Evolutionary conservation across 352 stramenopile species (phyloP).

Genomic region (Globisporangium sylvaticum): DNA sequence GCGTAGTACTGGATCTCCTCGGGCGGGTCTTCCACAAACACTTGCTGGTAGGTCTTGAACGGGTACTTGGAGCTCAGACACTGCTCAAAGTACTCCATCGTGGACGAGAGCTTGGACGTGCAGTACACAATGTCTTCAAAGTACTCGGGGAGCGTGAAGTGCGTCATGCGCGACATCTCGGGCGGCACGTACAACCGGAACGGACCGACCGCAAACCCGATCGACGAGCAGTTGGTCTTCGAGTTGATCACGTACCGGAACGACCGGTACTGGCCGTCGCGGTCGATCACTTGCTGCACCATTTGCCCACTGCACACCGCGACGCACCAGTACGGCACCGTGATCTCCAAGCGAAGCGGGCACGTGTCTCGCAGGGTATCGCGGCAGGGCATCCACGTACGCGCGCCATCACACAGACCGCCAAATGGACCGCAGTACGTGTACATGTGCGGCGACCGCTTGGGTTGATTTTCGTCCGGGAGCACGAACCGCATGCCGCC

Average conservation of each 20-base stretch:
- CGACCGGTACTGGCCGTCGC: conserved; percentile 51
- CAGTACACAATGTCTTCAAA: conserved; percentile 77
- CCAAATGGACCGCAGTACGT: conserved; percentile 81
- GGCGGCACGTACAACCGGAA: conserved; percentile 72
- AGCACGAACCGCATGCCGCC: conserved; percentile 72
- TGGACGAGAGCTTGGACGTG: conserved; percentile 65
- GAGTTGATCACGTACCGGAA: conserved; percentile 78
- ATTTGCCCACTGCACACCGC: conserved; percentile 81
- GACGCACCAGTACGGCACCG: conserved; percentile 78
- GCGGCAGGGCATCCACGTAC: conserved; percentile 83
- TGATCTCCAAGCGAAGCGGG: conserved; percentile 71
- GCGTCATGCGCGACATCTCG: conserved; percentile 78
- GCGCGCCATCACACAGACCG: conserved; percentile 73
- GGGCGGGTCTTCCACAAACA: conserved; percentile 82
- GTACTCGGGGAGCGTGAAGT: conserved; percentile 75
- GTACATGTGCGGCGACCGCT: conserved; percentile 83
- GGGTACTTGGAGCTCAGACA: conserved; percentile 67
- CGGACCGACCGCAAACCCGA: conserved; percentile 77
- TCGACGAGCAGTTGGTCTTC: conserved; percentile 78
- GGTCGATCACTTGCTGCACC: conserved; percentile 75
- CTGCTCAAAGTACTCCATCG: conserved; percentile 78
- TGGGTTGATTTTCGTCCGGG: conserved; percentile 62
- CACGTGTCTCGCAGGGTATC: conserved; percentile 73
- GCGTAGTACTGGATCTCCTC: conserved; percentile 71
- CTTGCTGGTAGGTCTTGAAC: conserved; percentile 86